These are phyloP conservation scores for Curvularia eragrostidis DNA, from an alignment of 2,329 filamentous ascomycete genomes.

Conservation along the genomic window DNA sequence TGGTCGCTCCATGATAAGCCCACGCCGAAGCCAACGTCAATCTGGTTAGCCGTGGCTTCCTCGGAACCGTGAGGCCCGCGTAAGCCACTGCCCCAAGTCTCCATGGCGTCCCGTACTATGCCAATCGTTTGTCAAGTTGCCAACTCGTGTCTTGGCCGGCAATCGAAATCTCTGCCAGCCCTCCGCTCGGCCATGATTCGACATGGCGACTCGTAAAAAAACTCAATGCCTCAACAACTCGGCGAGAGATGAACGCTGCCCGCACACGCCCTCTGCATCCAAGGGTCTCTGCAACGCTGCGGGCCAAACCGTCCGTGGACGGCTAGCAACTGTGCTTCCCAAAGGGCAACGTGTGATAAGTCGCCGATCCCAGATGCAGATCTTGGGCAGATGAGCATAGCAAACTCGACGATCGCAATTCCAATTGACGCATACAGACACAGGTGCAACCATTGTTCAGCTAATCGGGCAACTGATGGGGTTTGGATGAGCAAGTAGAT, in stretches of 20 bases:
- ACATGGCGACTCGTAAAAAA: not conserved
- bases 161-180: constrained; percentile 16
- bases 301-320: constrained; percentile 27
- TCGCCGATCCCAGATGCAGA: constrained; percentile 31
- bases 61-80: constrained; percentile 9
- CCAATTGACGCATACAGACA: constrained; percentile 12
- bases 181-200: constrained; percentile 14
- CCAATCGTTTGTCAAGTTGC: constrained; percentile 9
- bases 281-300: constrained; percentile 26
- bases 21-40: constrained; percentile 13
- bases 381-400: constrained; percentile 30
- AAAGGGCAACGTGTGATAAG: constrained; percentile 27
- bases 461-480: constrained; percentile 7
- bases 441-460: not conserved
- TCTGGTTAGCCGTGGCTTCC: constrained; percentile 11
- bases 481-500: constrained; percentile 1
- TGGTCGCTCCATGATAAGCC: constrained; percentile 14
- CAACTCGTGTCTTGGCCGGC: constrained; percentile 15
- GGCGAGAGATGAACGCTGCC: constrained; percentile 11
- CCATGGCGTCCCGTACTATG: constrained; percentile 14
- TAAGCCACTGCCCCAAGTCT: constrained; percentile 9
- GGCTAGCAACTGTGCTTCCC: constrained; percentile 26
- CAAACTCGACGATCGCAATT: constrained; percentile 37
- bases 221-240: constrained; percentile 6
- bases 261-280: constrained; percentile 13